Evolutionary conservation across 768 basidiomycete species (phyloP).

Genomic region (Boletus speciosus): DNA sequence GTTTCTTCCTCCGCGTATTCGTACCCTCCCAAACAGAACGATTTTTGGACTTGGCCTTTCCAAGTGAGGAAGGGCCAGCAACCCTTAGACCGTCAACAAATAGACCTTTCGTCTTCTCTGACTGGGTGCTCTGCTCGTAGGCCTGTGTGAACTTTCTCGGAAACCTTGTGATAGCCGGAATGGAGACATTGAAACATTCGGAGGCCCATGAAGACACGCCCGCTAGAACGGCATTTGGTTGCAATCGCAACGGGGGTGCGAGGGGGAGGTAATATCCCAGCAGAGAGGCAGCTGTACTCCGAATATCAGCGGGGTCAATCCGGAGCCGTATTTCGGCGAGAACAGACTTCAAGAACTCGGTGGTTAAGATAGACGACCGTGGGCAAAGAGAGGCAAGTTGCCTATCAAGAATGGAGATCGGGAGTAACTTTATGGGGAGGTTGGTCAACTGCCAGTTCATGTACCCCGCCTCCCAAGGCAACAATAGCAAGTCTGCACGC

Average conservation of each 20-base stretch:
- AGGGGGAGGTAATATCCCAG: slow-evolving; percentile 71
- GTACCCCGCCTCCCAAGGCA: slow-evolving; percentile 77
- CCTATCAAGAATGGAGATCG: slow-evolving; percentile 20
- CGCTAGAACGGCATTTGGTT: slow-evolving; percentile 43
- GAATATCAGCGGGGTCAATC: slow-evolving; percentile 50
- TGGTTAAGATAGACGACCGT: slow-evolving; percentile 9
- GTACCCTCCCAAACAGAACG: slow-evolving; percentile 26
- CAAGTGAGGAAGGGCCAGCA: slow-evolving; percentile 13
- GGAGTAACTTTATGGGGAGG: slow-evolving; percentile 66
- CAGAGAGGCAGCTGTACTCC: slow-evolving; percentile 60
- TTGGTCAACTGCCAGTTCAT: slow-evolving; percentile 56
- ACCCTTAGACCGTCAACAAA: slow-evolving; percentile 21
- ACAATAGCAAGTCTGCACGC: slow-evolving; percentile 69
- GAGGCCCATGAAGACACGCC: slow-evolving; percentile 61
- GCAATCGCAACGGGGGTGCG: slow-evolving; percentile 43
- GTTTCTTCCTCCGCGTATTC: slow-evolving; percentile 7
- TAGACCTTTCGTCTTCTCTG: slow-evolving; percentile 18
- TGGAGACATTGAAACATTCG: slow-evolving; percentile 20
- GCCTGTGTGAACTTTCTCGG: slow-evolving; percentile 24
- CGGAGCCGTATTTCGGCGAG: slow-evolving; percentile 31
- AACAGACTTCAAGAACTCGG: slow-evolving; percentile 25
- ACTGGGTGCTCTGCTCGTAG: slow-evolving; percentile 12
- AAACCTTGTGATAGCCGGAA: slow-evolving; percentile 16
- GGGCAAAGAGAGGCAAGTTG: slow-evolving; percentile 13
- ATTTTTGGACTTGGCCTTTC: slow-evolving; percentile 22